Evolutionary conservation across 164 flowering plant species (phyloP).

Genomic region (Nymphaea colorata): DNA sequence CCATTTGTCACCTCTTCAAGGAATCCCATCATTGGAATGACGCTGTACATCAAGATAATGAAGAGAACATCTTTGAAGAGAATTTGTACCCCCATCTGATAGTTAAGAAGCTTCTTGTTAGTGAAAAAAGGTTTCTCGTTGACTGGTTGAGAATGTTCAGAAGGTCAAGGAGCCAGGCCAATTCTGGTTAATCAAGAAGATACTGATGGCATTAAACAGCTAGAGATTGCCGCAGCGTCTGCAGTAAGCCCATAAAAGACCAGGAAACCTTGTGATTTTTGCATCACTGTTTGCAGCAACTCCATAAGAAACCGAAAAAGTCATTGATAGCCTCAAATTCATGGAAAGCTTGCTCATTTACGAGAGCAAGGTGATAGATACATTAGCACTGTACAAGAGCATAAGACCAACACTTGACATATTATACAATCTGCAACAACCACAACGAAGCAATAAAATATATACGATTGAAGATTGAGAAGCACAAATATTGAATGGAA

Average conservation of each 20-base stretch:
- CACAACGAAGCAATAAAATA: neutral
- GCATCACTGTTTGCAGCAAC: neutral
- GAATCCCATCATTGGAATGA: too few relatives aligned
- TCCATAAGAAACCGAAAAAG: neutral
- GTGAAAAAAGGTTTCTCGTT: too few relatives aligned
- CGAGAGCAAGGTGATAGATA: neutral
- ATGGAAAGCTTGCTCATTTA: neutral
- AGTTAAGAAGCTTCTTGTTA: too few relatives aligned
- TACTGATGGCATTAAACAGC: too few relatives aligned
- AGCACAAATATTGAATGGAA: neutral
- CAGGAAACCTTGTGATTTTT: neutral
- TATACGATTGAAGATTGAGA: neutral
- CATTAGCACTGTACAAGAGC: neutral
- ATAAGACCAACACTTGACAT: neutral
- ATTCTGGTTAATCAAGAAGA: too few relatives aligned
- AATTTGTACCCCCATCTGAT: too few relatives aligned
- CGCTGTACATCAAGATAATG: too few relatives aligned
- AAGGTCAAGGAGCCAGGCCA: too few relatives aligned
- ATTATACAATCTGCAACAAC: neutral
- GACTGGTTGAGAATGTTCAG: too few relatives aligned
- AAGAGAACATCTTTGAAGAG: too few relatives aligned
- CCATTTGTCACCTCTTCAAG: too few relatives aligned
- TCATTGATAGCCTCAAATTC: neutral
- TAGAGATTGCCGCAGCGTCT: too few relatives aligned
- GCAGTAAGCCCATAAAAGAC: neutral